Percentiles rank a stretch among this genome's conserved stretches.
phyloP scores from a whole-genome alignment of 2,329 filamentous ascomycete species.

The Epicoccum nigrum region DNA sequence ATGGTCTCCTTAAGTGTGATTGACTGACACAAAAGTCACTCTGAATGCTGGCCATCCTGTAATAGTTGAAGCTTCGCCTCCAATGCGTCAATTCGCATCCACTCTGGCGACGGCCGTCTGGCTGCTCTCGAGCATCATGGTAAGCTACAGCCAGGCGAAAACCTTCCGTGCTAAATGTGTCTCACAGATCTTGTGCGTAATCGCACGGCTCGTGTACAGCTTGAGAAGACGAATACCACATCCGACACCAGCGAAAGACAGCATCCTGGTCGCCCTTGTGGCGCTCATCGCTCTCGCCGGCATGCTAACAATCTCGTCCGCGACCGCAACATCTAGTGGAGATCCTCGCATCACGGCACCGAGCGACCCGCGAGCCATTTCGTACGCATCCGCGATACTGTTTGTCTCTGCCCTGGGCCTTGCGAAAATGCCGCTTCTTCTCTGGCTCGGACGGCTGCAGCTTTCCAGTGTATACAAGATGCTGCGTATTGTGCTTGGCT shows the following conservation, averaged over 20 bases:
- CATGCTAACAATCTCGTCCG: constrained; percentile 27
- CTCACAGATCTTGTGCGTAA: background rate
- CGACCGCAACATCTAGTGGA: constrained; percentile 26
- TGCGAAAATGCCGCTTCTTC: constrained; percentile 32
- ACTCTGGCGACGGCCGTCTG: background rate
- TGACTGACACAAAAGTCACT: background rate
- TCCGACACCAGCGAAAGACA: constrained; percentile 22
- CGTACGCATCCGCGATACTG: constrained; percentile 32
- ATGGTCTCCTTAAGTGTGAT: too few species aligned
- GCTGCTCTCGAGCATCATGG: background rate
- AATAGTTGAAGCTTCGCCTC: background rate
- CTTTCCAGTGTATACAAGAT: constrained; percentile 21
- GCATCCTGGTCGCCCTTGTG: constrained; percentile 27
- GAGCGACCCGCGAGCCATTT: constrained; percentile 24
- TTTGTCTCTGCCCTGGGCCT: constrained; percentile 30
- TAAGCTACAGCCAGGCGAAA: background rate
- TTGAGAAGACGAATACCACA: constrained; percentile 18
- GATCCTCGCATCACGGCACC: constrained; percentile 15
- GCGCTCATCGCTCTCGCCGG: constrained; percentile 30
- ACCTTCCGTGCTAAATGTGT: background rate
- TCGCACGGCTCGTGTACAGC: constrained; percentile 18
- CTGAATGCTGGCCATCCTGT: background rate
- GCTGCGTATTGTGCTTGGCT: constrained; percentile 17
- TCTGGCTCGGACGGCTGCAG: constrained; percentile 28
- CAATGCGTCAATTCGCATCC: background rate